phyloP scores from a whole-genome alignment of 2,329 filamentous ascomycete species.

The Ophiostoma ulmi region DNA sequence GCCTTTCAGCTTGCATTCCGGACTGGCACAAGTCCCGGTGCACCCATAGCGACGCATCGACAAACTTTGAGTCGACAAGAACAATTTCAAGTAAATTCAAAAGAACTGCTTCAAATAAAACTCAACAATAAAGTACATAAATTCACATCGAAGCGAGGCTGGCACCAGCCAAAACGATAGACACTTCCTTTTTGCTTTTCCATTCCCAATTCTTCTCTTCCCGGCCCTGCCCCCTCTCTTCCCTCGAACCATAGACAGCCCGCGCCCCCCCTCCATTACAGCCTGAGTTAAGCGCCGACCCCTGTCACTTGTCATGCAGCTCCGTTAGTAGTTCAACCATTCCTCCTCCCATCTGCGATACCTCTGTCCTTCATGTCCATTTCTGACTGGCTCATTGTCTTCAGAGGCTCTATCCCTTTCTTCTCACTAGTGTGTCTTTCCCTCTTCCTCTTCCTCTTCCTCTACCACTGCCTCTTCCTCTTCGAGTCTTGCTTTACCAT shows the following conservation, averaged over 20 bases:
- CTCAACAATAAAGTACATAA: background rate
- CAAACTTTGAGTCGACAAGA: too few species aligned
- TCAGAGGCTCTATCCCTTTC: background rate
- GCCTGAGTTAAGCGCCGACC: slow-evolving; percentile 52
- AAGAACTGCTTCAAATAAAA: background rate
- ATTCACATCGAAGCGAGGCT: background rate
- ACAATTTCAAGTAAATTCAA: background rate
- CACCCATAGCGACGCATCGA: too few species aligned
- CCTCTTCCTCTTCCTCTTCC: background rate
- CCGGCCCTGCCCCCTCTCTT: background rate
- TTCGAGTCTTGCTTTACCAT: background rate
- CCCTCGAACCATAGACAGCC: slow-evolving; percentile 11
- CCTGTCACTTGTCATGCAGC: slow-evolving; percentile 48
- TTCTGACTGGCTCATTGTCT: background rate
- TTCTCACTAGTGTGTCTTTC: background rate
- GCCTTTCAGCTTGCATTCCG: too few species aligned
- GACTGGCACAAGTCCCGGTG: too few species aligned
- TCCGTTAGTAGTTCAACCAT: slow-evolving; percentile 35
- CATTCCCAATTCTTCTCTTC: background rate
- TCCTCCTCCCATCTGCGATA: slow-evolving; percentile 22
- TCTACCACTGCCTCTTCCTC: background rate
- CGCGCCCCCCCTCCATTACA: slow-evolving; percentile 22
- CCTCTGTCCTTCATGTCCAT: background rate
- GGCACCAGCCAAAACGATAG: background rate
- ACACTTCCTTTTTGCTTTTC: background rate